Percentiles rank a stretch among this genome's conserved stretches.
phyloP scores from a whole-genome alignment of 2,329 filamentous ascomycete genomes.

The Fusarium brevicatenulatum region DNA sequence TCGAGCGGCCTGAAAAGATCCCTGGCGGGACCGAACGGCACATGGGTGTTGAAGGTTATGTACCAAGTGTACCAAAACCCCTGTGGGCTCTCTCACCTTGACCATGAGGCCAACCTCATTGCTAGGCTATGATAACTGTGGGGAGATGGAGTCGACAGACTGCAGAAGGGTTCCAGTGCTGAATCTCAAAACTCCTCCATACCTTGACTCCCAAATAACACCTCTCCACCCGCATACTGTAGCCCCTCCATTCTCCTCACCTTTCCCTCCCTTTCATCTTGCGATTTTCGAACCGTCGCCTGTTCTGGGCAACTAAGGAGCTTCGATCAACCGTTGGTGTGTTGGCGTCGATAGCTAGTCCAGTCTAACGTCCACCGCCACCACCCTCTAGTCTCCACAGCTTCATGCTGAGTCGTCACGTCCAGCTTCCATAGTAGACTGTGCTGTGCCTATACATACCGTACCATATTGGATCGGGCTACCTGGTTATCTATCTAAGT shows the following conservation, averaged over 20 bases:
- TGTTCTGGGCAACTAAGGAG: conserved; percentile 40
- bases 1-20: conserved; percentile 30
- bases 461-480: conserved; percentile 29
- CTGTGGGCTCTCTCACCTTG: conserved; percentile 31
- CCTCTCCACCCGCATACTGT: conserved; percentile 42
- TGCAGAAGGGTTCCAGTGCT: conserved; percentile 36
- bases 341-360: conserved; percentile 44
- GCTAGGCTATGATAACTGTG: conserved; percentile 41
- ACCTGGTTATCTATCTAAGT: conserved; percentile 23
- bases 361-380: conserved; percentile 42
- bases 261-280: conserved; percentile 40
- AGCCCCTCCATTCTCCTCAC: conserved; percentile 46
- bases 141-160: conserved; percentile 42
- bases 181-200: conserved; percentile 42
- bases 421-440: conserved; percentile 32
- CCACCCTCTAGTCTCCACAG: conserved; percentile 43
- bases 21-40: conserved; percentile 38
- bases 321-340: conserved; percentile 46
- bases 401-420: conserved; percentile 37
- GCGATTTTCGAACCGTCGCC: conserved; percentile 40
- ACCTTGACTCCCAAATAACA: conserved; percentile 48
- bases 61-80: conserved; percentile 8
- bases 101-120: conserved; percentile 37
- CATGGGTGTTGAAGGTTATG: conserved; percentile 32
- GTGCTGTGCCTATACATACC: conserved; percentile 5